Conservation (phyloP, 2,329 filamentous ascomycete genomes). For the Phyllosticta citribraziliensis region DNA sequence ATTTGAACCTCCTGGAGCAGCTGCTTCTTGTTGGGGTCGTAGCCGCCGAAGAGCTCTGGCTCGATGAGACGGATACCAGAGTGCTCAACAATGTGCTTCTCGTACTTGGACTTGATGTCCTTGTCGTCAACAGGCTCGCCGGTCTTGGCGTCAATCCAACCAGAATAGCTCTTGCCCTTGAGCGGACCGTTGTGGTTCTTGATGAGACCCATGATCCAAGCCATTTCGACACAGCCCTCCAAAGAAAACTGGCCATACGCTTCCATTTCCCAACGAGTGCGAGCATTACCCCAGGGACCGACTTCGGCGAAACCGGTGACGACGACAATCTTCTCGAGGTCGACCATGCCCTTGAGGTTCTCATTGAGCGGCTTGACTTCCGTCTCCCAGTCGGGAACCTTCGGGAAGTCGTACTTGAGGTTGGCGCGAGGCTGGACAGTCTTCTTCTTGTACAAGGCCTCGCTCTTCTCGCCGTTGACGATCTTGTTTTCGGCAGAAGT, state of each 20-base stretch:
- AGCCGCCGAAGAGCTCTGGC: conserved; percentile 91
- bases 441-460: conserved; percentile 90
- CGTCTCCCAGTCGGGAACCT: conserved; percentile 79
- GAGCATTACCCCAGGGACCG: conserved; percentile 95
- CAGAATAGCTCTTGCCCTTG: conserved; percentile 93
- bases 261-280: conserved; percentile 99
- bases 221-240: conserved; percentile 98
- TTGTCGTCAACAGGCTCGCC: conserved; percentile 96
- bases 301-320: conserved; percentile 95
- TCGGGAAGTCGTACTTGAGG: conserved; percentile 94
- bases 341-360: conserved; percentile 92
- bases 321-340: conserved; percentile 95
- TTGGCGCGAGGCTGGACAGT: conserved; percentile 89
- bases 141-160: conserved; percentile 91
- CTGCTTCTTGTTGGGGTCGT: conserved; percentile 98
- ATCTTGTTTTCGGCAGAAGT: conserved; percentile 95
- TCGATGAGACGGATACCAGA: conserved; percentile 96
- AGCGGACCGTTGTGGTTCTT: conserved; percentile 95
- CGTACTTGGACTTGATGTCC: conserved; percentile 94
- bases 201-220: conserved; percentile 99
- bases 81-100: conserved; percentile 93
- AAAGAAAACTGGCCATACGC: conserved; percentile 92
- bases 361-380: conserved; percentile 84
- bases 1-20: conserved; percentile 96
- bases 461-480: conserved; percentile 86